Percentiles rank a stretch among this genome's conserved stretches.
phyloP scores from a whole-genome alignment of 495 filamentous ascomycete species.

The Daldinia concentrica region DNA sequence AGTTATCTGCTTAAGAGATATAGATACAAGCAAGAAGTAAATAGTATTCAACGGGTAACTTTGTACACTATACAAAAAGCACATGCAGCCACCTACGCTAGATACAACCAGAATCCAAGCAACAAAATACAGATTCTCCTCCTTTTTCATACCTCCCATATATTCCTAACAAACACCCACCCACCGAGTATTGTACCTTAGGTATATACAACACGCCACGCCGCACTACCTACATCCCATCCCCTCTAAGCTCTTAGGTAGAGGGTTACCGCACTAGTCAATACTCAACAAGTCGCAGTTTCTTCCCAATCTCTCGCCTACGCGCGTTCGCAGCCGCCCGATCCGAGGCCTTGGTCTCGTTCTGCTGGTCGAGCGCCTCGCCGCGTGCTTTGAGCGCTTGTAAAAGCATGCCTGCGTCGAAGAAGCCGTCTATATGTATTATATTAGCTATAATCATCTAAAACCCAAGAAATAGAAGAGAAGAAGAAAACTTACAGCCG shows the following conservation, averaged over 20 bases:
- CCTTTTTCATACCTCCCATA: background rate
- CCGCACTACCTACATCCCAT: background rate
- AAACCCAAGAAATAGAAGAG: background rate
- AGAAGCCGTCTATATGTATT: slow-evolving; percentile 80
- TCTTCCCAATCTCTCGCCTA: slow-evolving; percentile 80
- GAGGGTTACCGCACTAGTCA: slow-evolving; percentile 44
- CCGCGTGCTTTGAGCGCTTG: slow-evolving; percentile 78
- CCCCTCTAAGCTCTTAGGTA: background rate
- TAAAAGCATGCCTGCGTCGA: slow-evolving; percentile 92
- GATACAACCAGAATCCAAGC: background rate
- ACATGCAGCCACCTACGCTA: background rate
- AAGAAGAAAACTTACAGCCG: slow-evolving; percentile 74
- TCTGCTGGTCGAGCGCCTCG: slow-evolving; percentile 53
- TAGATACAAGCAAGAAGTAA: background rate
- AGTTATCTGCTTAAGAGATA: too few species aligned
- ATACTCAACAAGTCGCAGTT: slow-evolving; percentile 78
- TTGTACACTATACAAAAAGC: background rate
- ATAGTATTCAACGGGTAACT: background rate
- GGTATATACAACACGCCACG: background rate
- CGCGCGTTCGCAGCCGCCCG: slow-evolving; percentile 58
- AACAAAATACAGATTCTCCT: background rate
- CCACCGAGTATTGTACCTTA: background rate
- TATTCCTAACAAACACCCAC: background rate
- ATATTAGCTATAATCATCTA: slow-evolving; percentile 11
- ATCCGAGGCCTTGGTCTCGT: slow-evolving; percentile 56